Conservation (phyloP, 805 yeast species). For the Wickerhamiella hasegawae region DNA sequence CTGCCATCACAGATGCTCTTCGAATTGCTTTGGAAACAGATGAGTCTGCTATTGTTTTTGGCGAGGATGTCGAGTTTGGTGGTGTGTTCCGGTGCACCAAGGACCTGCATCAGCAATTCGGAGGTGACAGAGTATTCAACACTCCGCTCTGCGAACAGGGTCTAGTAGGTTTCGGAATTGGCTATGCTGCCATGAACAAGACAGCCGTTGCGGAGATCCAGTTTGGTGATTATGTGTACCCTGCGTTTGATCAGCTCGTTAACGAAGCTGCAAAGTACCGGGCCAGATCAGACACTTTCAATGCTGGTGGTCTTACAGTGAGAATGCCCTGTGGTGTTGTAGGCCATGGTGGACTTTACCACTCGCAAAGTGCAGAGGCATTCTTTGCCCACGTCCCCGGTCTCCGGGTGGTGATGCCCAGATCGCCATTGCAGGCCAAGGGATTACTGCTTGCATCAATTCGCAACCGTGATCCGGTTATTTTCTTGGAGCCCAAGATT, state of each 20-base stretch:
- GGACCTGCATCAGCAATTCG: constrained; percentile 78
- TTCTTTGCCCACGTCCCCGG: constrained; percentile 95
- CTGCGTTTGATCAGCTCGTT: constrained; percentile 85
- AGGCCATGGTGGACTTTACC: constrained; percentile 95
- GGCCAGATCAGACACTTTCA: constrained; percentile 82
- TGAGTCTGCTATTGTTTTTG: constrained; percentile 74
- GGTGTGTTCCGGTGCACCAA: constrained; percentile 91
- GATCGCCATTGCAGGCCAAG: constrained; percentile 78
- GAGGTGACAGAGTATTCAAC: constrained; percentile 72
- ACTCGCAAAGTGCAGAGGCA: constrained; percentile 84
- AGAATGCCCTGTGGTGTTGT: constrained; percentile 97
- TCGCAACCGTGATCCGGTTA: constrained; percentile 90
- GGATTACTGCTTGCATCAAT: constrained; percentile 82
- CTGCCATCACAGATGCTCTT: constrained; percentile 81
- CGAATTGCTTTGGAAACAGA: constrained; percentile 81
- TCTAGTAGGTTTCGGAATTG: constrained; percentile 73
- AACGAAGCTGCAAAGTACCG: constrained; percentile 93
- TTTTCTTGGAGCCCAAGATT: constrained; percentile 81
- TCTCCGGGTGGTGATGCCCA: constrained; percentile 78
- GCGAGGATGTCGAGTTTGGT: constrained; percentile 93
- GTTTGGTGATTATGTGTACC: constrained; percentile 96
- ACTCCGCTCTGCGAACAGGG: constrained; percentile 96
- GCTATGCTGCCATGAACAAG: constrained; percentile 76
- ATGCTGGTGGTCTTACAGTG: constrained; percentile 84
- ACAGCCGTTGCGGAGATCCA: constrained; percentile 89